Evolutionary conservation across 164 flowering plant genomes (phyloP), one percentile per base, ranked within the genome.

Genomic region (Dillenia turbinata): DNA sequence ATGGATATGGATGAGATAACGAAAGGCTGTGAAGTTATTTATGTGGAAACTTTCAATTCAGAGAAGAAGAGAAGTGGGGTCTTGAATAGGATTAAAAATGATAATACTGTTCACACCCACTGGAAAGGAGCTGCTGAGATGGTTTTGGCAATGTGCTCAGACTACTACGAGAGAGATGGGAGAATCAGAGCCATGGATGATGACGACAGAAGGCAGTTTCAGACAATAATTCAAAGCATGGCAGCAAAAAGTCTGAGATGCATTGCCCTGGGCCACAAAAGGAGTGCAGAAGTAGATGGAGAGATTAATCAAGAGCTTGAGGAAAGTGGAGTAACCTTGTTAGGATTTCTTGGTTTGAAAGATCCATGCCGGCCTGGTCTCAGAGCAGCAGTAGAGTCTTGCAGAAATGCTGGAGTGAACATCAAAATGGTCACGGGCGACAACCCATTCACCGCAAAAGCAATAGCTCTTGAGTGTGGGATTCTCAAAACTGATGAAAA

Each of bases 381-480:
- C 14, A 77, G 45, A 69, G 9, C 12, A 22, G 79, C 80, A 0
- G 72, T 79, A 26, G 64, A 69, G 51, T 56, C 66, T 9, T 77
- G 81, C 57, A 63, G 15, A 66, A 33, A 58, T 12, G 80, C 79
- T 11, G 77, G 83, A 40, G 80, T 79, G 6, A 52, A 55, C 10
- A 60, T 79, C 62, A 74, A 77, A 54, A 76, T 79, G 80, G 70
- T 79, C 50, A 76, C 80, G 1, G 80, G 80, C 1, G 83, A 79
- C 60, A 79, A 79, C 56, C n/a, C 73, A n/a, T 66, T 63, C 62
- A 79, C 80, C 9, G 77, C 81, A 40, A 75, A 26, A 62, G 76
- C 79, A 6, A 73, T 74, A 64, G 81, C 83, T 11, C 51, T 58
- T 0, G 76, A 75, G 51, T 75, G 81, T 59, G 79, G 80, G 22